phyloP scores from a whole-genome alignment of 2,329 filamentous ascomycete species.

The Pseudogymnoascus sp. region DNA sequence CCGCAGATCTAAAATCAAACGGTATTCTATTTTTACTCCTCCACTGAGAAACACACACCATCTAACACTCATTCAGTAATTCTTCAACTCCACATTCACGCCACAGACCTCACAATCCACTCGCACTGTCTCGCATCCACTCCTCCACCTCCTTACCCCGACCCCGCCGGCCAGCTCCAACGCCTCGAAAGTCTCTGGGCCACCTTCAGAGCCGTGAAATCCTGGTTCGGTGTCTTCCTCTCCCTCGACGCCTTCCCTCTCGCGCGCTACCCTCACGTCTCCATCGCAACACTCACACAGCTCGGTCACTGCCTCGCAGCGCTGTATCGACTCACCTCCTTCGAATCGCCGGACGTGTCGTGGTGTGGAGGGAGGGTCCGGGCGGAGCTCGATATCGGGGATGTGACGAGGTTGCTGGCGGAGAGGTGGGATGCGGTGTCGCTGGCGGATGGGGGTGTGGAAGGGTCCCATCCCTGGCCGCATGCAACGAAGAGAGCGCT shows the following conservation, averaged over 20 bases:
- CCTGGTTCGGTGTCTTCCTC: neutral
- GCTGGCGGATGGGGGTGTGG: neutral
- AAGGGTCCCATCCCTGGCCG: neutral
- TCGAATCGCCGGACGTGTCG: neutral
- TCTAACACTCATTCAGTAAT: neutral
- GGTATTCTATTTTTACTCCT: neutral
- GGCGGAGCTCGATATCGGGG: neutral
- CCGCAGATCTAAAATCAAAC: neutral
- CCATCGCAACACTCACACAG: neutral
- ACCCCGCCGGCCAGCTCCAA: neutral
- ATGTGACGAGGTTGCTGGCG: neutral
- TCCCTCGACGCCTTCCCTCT: neutral
- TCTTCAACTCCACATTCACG: neutral
- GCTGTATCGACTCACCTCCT: neutral
- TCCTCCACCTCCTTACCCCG: neutral
- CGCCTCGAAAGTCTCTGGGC: constrained; percentile 3
- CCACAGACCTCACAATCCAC: neutral
- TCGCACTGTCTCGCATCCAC: neutral
- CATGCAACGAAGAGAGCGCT: neutral
- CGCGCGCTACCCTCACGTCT: neutral
- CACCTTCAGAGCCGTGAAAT: neutral
- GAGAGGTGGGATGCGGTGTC: neutral
- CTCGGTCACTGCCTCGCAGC: neutral
- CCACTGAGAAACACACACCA: neutral
- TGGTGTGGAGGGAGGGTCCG: neutral